phyloP scores from a whole-genome alignment of 345 rosid species.

The Populus euphratica region DNA sequence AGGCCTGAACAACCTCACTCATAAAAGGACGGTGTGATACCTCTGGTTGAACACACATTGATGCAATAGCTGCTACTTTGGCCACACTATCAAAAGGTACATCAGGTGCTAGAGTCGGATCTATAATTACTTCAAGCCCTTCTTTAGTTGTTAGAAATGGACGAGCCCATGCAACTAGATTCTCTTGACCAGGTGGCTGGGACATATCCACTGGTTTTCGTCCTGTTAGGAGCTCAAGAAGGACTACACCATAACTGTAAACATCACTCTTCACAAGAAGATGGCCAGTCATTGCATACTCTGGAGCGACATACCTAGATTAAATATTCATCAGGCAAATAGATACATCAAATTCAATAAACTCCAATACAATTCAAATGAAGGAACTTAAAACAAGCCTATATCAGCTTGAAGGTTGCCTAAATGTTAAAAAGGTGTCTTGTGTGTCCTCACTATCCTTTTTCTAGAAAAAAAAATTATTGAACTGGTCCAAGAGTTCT shows the following conservation, averaged over 20 bases:
- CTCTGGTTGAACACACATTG: conserved; percentile 95
- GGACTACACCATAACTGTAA: conserved; percentile 96
- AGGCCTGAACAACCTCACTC: conserved; percentile 98
- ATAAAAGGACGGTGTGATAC: conserved; percentile 93
- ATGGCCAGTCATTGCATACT: conserved; percentile 99
- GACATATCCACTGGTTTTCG: conserved; percentile 91
- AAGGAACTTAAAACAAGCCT: background rate
- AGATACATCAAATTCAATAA: conserved; percentile 1
- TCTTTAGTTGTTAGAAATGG: conserved; percentile 70
- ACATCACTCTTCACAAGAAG: conserved; percentile 98
- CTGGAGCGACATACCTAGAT: conserved; percentile 89
- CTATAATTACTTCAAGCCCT: conserved; percentile 66
- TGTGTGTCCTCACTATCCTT: background rate
- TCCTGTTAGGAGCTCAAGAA: conserved; percentile 87
- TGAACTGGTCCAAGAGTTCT: background rate
- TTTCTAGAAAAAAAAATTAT: background rate
- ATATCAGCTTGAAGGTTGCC: background rate
- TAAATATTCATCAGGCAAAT: conserved; percentile 6
- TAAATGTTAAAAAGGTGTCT: background rate
- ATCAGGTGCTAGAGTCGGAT: conserved; percentile 59
- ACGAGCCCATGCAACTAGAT: conserved; percentile 87
- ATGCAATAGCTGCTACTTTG: conserved; percentile 91
- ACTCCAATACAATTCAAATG: background rate
- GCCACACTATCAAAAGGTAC: conserved; percentile 74
- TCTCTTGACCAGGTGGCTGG: conserved; percentile 85